phyloP scores from a whole-genome alignment of 2,329 filamentous ascomycete genomes.

The Penicillium fuscoglaucum region DNA sequence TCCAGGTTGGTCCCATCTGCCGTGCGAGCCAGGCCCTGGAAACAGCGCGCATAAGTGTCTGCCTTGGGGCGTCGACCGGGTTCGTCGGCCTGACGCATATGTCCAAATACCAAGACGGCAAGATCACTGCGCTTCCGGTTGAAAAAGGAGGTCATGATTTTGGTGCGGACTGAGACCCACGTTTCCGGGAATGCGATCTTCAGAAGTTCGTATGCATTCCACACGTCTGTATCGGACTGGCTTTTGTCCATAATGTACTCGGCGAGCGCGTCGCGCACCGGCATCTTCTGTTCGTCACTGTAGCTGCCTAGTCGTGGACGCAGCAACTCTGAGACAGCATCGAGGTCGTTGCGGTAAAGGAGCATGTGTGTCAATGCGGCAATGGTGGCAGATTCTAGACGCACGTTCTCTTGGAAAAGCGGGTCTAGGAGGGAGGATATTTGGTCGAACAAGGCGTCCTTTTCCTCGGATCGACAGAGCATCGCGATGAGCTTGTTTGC shows the following conservation, averaged over 20 bases:
- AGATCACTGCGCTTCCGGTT: constrained; percentile 75
- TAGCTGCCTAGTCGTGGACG: constrained; percentile 59
- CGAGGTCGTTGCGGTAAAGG: constrained; percentile 71
- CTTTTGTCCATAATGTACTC: constrained; percentile 64
- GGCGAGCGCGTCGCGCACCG: constrained; percentile 66
- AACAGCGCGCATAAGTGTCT: constrained; percentile 74
- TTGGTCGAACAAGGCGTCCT: constrained; percentile 64
- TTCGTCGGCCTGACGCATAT: constrained; percentile 81
- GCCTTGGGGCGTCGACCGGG: constrained; percentile 63
- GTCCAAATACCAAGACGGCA: constrained; percentile 81
- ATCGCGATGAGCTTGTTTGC: constrained; percentile 72
- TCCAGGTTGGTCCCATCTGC: constrained; percentile 65
- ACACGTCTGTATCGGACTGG: constrained; percentile 62
- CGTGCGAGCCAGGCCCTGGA: constrained; percentile 69
- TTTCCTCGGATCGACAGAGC: constrained; percentile 57
- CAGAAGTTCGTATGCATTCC: constrained; percentile 62
- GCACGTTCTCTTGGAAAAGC: constrained; percentile 67
- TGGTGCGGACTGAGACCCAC: constrained; percentile 63
- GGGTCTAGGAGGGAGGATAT: constrained; percentile 73
- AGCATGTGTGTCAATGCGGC: constrained; percentile 72
- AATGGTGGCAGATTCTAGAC: constrained; percentile 72
- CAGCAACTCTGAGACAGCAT: constrained; percentile 78
- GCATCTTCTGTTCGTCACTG: constrained; percentile 59
- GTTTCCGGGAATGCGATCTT: constrained; percentile 63
- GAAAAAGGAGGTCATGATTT: constrained; percentile 82